These are phyloP conservation scores for Sordariomycetes sp. DNA, from an alignment of 2,329 filamentous ascomycete species.

Conservation along the genomic window DNA sequence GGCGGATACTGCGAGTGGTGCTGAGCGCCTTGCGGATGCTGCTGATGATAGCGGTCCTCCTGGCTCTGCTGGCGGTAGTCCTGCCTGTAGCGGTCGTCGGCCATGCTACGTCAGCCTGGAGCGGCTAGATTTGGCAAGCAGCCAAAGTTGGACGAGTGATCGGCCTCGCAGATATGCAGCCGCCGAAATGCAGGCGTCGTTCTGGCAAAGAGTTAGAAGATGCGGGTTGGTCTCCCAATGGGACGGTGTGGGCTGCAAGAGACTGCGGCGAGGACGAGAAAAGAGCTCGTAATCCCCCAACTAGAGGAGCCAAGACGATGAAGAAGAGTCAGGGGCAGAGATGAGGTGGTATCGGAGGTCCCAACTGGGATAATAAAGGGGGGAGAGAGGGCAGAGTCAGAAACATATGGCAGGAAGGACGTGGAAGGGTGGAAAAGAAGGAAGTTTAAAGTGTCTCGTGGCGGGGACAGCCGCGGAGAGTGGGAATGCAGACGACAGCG, in stretches of 20 bases:
- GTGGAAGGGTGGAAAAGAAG: slow-evolving; percentile 1
- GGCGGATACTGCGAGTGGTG: slow-evolving; percentile 26
- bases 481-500: slow-evolving; percentile 4
- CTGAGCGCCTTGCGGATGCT: slow-evolving; percentile 11
- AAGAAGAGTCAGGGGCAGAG: slow-evolving; percentile 1
- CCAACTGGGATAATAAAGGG: not conserved
- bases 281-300: too few species aligned
- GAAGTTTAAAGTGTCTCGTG: slow-evolving; percentile 5
- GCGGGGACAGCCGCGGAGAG: slow-evolving; percentile 5
- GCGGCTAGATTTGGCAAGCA: not conserved
- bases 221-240: too few species aligned
- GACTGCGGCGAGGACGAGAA: too few species aligned
- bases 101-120: slow-evolving; percentile 20
- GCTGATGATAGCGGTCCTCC: slow-evolving; percentile 28
- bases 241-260: too few species aligned
- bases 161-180: slow-evolving; percentile 6
- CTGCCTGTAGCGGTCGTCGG: slow-evolving; percentile 27
- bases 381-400: not conserved
- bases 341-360: too few species aligned
- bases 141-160: not conserved
- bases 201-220: too few species aligned
- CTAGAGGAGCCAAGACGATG: too few species aligned
- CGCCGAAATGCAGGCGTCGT: too few species aligned
- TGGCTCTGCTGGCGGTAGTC: slow-evolving; percentile 24
- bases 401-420: slow-evolving; percentile 1